Evolutionary conservation across 495 filamentous ascomycete species (phyloP).

Genomic region (Lichina pygmaea): DNA sequence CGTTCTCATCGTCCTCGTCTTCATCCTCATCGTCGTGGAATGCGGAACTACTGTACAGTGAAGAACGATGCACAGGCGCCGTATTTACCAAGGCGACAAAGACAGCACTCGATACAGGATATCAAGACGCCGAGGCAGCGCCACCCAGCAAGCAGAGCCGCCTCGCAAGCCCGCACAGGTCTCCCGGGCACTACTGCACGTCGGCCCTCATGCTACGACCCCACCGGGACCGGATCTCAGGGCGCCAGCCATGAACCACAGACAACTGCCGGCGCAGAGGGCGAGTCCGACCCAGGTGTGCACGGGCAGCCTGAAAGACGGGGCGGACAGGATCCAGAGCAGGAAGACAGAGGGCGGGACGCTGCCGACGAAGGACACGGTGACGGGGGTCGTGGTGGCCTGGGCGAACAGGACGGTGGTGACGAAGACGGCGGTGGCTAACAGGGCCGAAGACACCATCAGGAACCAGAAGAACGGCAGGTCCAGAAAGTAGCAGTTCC

Average conservation of each 20-base stretch:
- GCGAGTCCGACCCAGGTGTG: conserved; percentile 17
- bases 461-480: conserved; percentile 21
- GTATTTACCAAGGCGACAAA: no score
- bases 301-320: conserved; percentile 10
- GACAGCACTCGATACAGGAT: no score
- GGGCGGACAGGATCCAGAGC: conserved; percentile 12
- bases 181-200: no score
- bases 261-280: conserved; percentile 18
- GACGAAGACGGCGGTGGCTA: conserved; percentile 15
- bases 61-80: no score
- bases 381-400: conserved; percentile 15
- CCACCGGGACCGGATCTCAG: no score
- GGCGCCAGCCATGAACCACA: conserved; percentile 15
- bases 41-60: no score
- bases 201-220: no score
- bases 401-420: conserved; percentile 14
- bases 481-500: conserved; percentile 24
- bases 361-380: conserved; percentile 12
- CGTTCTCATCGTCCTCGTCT: no score
- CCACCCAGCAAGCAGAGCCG: no score
- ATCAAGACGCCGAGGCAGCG: no score
- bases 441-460: conserved; percentile 11
- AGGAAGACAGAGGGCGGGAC: conserved; percentile 15
- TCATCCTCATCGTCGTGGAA: no score
- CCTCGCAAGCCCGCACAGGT: no score